These are phyloP conservation scores for Chlorella sp. DNA, from an alignment of 139 green algal genomes.

Conservation along the genomic window DNA sequence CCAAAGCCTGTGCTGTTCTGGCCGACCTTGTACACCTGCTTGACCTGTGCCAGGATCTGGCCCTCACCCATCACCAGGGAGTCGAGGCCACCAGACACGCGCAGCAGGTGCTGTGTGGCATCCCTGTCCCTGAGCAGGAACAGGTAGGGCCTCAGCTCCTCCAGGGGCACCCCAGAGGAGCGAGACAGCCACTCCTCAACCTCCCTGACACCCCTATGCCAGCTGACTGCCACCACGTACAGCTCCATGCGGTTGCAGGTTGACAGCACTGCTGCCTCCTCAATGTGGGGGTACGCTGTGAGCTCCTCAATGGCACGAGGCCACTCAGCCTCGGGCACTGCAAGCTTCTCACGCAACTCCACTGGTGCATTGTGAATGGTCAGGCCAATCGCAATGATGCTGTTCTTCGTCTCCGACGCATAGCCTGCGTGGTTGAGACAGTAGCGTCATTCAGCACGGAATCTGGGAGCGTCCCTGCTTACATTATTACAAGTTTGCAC, in stretches of 20 bases:
- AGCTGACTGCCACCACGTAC: constrained; percentile 92
- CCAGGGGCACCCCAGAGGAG: constrained; percentile 81
- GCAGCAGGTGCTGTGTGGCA: constrained; percentile 91
- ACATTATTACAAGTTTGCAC: background rate
- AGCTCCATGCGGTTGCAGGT: constrained; percentile 99
- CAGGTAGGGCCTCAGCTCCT: constrained; percentile 90
- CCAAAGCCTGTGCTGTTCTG: constrained; percentile 89
- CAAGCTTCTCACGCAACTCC: constrained; percentile 95
- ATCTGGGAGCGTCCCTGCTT: too few relatives aligned
- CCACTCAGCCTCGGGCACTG: constrained; percentile 94
- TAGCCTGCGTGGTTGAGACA: constrained; percentile 78
- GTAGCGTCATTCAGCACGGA: background rate
- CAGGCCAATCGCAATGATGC: constrained; percentile 94
- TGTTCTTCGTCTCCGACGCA: constrained; percentile 79
- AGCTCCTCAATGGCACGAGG: constrained; percentile 91
- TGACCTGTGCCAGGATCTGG: constrained; percentile 85
- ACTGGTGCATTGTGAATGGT: constrained; percentile 95
- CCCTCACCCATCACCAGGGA: constrained; percentile 98
- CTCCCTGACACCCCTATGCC: constrained; percentile 83
- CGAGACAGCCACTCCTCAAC: constrained; percentile 95
- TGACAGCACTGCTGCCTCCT: constrained; percentile 94
- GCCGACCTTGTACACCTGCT: constrained; percentile 90
- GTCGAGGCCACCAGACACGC: constrained; percentile 91
- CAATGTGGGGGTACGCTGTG: constrained; percentile 88
- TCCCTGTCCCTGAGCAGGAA: constrained; percentile 94